A percentile compares a stretch with the other conserved stretches of the same genome.
These are phyloP conservation scores for Ustilago sp. DNA, from an alignment of 1,284 basidiomycete species.

Conservation along the genomic window DNA sequence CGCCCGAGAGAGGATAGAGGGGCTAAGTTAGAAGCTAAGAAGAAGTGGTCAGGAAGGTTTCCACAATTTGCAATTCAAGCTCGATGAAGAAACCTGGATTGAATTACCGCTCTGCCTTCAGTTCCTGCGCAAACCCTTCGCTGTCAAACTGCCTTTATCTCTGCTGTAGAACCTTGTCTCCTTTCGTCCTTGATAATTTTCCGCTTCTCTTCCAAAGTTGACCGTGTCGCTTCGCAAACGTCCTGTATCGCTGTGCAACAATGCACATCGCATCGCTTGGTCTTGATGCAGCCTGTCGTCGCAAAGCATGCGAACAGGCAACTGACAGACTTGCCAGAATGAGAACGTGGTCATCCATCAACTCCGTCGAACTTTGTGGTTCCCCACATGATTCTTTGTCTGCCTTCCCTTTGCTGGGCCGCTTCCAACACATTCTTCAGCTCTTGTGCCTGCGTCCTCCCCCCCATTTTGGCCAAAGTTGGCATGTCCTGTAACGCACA, in stretches of 20 bases:
- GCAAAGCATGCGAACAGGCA: not conserved
- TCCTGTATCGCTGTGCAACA: not conserved
- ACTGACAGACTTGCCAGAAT: not conserved
- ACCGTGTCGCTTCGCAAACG: not conserved
- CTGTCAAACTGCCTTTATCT: not conserved
- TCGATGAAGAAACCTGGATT: not conserved
- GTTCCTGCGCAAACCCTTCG: constrained; percentile 2
- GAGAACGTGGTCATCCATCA: constrained; percentile 9
- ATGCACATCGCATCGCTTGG: not conserved
- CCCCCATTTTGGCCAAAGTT: too few species aligned
- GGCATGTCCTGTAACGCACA: not conserved
- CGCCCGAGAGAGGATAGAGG: not conserved
- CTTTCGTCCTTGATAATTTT: not conserved
- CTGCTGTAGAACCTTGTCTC: not conserved
- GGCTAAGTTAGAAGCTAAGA: not conserved
- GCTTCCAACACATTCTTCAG: not conserved
- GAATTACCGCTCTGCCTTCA: not conserved
- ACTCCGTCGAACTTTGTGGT: constrained; percentile 11
- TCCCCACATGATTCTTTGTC: not conserved
- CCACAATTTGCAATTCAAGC: constrained; percentile 9
- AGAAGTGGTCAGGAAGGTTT: too few species aligned
- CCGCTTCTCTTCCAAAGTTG: not conserved
- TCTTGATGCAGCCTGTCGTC: not conserved
- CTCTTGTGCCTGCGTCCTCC: not conserved
- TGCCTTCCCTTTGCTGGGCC: not conserved